These are phyloP conservation scores for Kitagawia praeruptora DNA, from an alignment of 129 eudicot species.

Conservation along the genomic window DNA sequence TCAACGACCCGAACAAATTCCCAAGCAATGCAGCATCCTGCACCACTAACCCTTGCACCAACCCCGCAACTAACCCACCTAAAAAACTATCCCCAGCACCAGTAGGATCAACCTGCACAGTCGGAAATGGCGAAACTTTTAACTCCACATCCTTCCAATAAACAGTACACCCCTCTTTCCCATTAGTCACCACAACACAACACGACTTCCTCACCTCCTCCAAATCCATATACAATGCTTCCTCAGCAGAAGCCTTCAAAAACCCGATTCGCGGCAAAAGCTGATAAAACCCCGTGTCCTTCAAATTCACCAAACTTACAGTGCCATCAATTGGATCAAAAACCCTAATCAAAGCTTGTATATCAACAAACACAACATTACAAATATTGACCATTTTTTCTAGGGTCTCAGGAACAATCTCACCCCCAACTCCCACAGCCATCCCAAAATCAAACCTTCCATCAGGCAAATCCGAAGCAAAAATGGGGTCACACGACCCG, in stretches of 20 bases:
- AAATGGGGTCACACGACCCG: constrained; percentile 48
- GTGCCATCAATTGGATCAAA: constrained; percentile 71
- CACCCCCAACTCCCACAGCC: constrained; percentile 89
- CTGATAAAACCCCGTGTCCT: constrained; percentile 45
- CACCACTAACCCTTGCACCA: constrained; percentile 55
- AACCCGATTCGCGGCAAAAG: constrained; percentile 54
- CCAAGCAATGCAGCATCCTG: constrained; percentile 90
- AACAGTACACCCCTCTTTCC: constrained; percentile 73
- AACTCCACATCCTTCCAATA: constrained; percentile 57
- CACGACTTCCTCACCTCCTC: constrained; percentile 57
- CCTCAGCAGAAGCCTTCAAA: constrained; percentile 80
- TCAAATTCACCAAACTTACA: constrained; percentile 44
- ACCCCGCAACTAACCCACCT: constrained; percentile 79
- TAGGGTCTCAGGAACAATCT: constrained; percentile 62
- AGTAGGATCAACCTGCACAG: constrained; percentile 82
- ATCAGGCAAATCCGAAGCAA: constrained; percentile 45
- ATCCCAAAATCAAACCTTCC: constrained; percentile 47
- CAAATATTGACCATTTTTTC: constrained; percentile 62
- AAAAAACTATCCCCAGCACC: constrained; percentile 96
- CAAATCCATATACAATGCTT: constrained; percentile 57
- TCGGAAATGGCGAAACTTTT: constrained; percentile 46
- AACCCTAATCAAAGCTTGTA: constrained; percentile 63
- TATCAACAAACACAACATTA: constrained; percentile 63
- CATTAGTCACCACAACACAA: constrained; percentile 83
- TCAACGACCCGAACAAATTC: constrained; percentile 74